Conservation (phyloP, 2,329 filamentous ascomycete species). For the Penicillium sp. region DNA sequence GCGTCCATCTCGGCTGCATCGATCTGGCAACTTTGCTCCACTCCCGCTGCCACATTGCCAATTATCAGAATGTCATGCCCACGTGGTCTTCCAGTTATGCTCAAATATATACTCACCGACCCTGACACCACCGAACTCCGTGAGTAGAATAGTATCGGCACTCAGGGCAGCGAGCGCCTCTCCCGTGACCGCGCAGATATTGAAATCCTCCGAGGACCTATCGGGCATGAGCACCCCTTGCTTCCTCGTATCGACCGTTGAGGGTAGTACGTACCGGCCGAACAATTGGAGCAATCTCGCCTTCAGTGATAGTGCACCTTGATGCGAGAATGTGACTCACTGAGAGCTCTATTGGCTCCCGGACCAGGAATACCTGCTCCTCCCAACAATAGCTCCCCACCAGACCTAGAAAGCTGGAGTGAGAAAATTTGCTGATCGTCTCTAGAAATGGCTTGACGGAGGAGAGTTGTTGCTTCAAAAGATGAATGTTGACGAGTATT, state of each 20-base stretch:
- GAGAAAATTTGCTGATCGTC: background rate
- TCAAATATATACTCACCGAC: background rate
- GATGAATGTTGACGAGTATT: background rate
- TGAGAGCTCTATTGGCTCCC: constrained; percentile 4
- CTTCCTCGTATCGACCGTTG: background rate
- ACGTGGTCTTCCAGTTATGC: background rate
- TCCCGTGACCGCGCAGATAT: background rate
- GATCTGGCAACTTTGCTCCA: background rate
- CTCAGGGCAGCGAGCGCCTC: background rate
- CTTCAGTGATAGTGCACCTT: background rate
- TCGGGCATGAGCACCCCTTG: background rate
- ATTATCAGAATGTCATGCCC: background rate
- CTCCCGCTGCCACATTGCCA: background rate
- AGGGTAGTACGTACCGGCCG: background rate
- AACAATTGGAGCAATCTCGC: background rate
- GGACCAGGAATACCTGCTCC: background rate
- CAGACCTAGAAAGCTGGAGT: background rate
- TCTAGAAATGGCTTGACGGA: background rate
- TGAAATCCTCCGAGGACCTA: constrained; percentile 15
- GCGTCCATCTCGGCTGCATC: background rate
- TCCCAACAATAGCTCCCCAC: background rate
- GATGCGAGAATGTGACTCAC: background rate
- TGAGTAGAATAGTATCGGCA: background rate
- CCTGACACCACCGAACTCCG: background rate
- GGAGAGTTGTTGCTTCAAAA: background rate